Conservation (phyloP, 306 rosid genomes). For the Lithocarpus polystachyus region DNA sequence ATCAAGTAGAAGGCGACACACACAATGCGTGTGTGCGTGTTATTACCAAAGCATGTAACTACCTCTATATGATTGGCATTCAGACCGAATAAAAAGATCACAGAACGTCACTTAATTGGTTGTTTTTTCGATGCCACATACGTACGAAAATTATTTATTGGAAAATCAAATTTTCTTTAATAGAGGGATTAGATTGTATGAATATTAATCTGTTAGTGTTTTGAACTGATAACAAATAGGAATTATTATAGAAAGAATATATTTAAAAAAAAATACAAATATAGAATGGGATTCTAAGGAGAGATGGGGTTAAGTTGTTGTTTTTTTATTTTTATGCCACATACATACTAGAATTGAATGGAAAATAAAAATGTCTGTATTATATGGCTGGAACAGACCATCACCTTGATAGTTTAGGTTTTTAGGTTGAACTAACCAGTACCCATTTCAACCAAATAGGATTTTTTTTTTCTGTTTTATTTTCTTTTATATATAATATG, state of each 20-base stretch:
- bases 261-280: too few relatives aligned
- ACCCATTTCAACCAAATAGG: too few relatives aligned
- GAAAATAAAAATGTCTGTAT: too few relatives aligned
- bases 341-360: too few relatives aligned
- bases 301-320: too few relatives aligned
- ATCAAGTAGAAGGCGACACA: neutral
- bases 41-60: neutral
- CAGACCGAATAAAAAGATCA: neutral
- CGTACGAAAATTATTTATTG: neutral
- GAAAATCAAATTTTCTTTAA: neutral
- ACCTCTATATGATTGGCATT: neutral
- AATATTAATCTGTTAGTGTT: rapidly evolving
- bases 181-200: neutral
- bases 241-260: rapidly evolving
- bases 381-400: too few relatives aligned
- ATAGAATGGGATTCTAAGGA: too few relatives aligned
- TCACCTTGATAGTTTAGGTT: too few relatives aligned
- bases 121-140: neutral
- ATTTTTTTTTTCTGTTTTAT: too few relatives aligned
- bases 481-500: too few relatives aligned
- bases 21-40: neutral
- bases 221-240: rapidly evolving
- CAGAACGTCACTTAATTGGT: neutral
- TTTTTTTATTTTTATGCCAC: too few relatives aligned
- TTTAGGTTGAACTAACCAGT: too few relatives aligned